These are phyloP conservation scores for Xylaria scruposa DNA, from an alignment of 495 filamentous ascomycete genomes.

Conservation along the genomic window DNA sequence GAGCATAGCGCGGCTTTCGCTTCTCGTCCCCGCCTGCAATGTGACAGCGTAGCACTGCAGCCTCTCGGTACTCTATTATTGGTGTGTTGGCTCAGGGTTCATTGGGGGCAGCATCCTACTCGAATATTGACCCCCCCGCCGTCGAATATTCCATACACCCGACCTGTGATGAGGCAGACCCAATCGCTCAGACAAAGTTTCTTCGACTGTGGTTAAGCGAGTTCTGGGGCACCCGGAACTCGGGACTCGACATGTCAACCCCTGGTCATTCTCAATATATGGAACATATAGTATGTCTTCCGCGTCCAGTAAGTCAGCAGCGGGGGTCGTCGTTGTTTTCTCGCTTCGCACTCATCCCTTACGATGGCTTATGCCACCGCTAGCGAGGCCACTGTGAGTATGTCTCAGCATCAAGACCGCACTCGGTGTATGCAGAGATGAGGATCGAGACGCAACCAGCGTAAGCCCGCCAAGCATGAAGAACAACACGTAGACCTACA, in stretches of 20 bases:
- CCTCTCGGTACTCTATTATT: conserved; percentile 1
- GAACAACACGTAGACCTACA: neutral
- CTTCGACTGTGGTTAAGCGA: neutral
- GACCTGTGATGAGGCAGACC: neutral
- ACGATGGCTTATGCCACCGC: neutral
- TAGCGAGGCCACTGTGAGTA: neutral
- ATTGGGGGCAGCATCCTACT: neutral
- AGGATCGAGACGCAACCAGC: neutral
- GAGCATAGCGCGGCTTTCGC: conserved; percentile 18
- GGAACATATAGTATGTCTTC: neutral
- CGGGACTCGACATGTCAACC: neutral
- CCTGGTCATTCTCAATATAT: neutral
- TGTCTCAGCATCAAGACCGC: neutral
- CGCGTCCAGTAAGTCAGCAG: neutral
- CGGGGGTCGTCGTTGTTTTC: neutral
- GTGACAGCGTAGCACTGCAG: conserved; percentile 19
- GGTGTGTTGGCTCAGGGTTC: neutral
- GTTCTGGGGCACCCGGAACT: neutral
- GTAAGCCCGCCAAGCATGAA: neutral
- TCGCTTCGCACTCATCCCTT: neutral
- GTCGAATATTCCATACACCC: neutral
- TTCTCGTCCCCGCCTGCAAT: conserved; percentile 18
- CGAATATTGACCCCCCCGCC: neutral
- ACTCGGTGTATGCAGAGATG: neutral
- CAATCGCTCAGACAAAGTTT: neutral